Conservation (phyloP, 768 basidiomycete genomes). For the Russula sp. region DNA sequence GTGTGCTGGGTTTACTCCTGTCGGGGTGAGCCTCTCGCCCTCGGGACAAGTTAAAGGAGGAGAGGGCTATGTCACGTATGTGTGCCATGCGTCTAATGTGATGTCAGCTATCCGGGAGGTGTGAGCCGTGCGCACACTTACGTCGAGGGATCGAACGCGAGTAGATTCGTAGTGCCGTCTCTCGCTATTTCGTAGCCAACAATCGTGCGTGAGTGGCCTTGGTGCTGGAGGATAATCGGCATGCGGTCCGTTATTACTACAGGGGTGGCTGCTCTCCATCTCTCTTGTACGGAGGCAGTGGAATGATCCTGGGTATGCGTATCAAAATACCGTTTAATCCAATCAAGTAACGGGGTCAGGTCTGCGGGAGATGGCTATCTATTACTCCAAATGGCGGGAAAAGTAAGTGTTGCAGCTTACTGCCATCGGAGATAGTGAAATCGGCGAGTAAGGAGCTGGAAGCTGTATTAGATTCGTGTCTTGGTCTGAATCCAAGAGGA, state of each 20-base stretch:
- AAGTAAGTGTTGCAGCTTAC: conserved; percentile 30
- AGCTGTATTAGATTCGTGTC: conserved; percentile 4
- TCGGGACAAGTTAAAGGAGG: neutral
- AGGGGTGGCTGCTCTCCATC: conserved; percentile 44
- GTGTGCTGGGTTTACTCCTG: neutral
- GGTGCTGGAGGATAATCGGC: conserved; percentile 79
- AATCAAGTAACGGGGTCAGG: conserved; percentile 50
- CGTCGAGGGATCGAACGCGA: conserved; percentile 76
- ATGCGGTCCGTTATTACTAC: conserved; percentile 57
- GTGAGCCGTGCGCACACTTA: conserved; percentile 29
- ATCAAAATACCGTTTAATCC: conserved; percentile 73
- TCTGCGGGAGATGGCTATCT: conserved; percentile 29
- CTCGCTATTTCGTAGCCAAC: conserved; percentile 73
- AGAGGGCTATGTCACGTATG: conserved; percentile 12
- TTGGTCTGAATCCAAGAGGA: neutral
- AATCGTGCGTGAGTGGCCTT: conserved; percentile 82
- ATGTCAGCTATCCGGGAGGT: neutral
- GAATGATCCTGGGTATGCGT: conserved; percentile 27
- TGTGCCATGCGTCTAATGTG: conserved; percentile 4
- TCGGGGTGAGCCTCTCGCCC: neutral
- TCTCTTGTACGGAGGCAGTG: conserved; percentile 42
- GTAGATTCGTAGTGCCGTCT: conserved; percentile 52
- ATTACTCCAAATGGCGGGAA: neutral
- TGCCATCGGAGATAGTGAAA: conserved; percentile 47
- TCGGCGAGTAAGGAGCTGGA: conserved; percentile 58